Conservation (phyloP, 257 asterid species). For the Schizonepeta tenuifolia region DNA sequence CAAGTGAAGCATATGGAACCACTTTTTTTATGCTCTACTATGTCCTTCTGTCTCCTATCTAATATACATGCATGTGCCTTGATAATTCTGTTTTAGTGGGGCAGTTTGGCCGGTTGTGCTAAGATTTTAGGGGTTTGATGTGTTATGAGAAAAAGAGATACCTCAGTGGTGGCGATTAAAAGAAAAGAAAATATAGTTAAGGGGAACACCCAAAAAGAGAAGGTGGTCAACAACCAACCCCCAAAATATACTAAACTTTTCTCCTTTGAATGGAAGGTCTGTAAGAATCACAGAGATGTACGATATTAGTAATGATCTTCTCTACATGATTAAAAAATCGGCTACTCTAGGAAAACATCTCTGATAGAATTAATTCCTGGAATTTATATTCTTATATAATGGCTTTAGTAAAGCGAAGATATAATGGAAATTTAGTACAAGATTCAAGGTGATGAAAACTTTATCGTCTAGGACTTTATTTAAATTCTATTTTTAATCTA, state of each 20-base stretch:
- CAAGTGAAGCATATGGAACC: constrained; percentile 1
- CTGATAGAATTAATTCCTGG: background rate
- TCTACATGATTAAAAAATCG: background rate
- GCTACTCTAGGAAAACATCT: background rate
- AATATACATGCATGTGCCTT: background rate
- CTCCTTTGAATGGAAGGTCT: constrained; percentile 3
- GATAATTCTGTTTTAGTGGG: background rate
- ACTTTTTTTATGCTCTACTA: background rate
- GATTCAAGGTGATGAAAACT: background rate
- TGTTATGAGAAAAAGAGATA: background rate
- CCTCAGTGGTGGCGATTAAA: background rate
- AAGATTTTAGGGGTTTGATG: background rate
- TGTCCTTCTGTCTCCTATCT: background rate
- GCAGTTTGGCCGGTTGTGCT: background rate
- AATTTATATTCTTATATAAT: background rate
- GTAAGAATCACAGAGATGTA: background rate
- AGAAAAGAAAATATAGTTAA: background rate
- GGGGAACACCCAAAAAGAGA: background rate
- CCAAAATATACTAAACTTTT: background rate
- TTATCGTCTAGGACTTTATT: background rate
- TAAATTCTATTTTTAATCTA: background rate
- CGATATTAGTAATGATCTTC: background rate
- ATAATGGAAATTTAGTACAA: background rate
- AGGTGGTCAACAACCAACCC: background rate
- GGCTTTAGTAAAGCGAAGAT: background rate